Base-by-base conservation (phyloP, 331 rosid species). In the Rosa hybrid region DNA sequence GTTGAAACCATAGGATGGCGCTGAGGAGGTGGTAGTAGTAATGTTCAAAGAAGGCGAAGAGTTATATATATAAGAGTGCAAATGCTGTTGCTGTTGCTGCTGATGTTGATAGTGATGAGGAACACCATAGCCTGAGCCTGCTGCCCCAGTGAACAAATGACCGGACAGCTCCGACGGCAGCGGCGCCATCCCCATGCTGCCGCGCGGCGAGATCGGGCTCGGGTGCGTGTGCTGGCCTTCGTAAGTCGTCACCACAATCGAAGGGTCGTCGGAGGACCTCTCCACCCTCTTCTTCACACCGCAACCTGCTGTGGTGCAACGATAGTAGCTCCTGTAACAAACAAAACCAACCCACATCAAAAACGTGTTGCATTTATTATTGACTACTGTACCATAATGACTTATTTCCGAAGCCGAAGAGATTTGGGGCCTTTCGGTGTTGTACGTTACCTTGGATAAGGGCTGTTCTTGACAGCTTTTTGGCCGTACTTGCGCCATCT, bases 401-500 rank as follows among this genome's bases (percentile, higher is more conserved):
- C 48, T 39, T 39, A 4, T 17, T 39, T 41, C 4, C 3, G 51
- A 41, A 20, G 50, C 49, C 3, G 51, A 41, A 20, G 50, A 8
- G 70, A 39, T 11, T 39, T 41, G 41, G 72, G 71, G 71, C 21
- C 39, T 41, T 68, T 68, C 51, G 51, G 30, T 68, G 65, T 14
- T 65, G 30, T 25, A 50, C 23, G 49, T 21, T 81, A 93, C 99
- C 99, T 96, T 9, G 99, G 99, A 65, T 87, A 88, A 45, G 97
- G 98, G 84, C 94, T 95, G 73, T 95, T 96, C 84, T 96, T 96
- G 11, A 96, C 97, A 13, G 96, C 96, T 85, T 96, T 96, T 76
- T 96, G 99, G 21, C 99, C 99, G 80, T 96, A 96, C 83, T 96
- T 96, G 27, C 99, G 89, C 99, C 99, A 96, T 64, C 97, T 80